These are phyloP conservation scores for Ogataea ganodermae DNA, from an alignment of 805 yeast species.

Conservation along the genomic window DNA sequence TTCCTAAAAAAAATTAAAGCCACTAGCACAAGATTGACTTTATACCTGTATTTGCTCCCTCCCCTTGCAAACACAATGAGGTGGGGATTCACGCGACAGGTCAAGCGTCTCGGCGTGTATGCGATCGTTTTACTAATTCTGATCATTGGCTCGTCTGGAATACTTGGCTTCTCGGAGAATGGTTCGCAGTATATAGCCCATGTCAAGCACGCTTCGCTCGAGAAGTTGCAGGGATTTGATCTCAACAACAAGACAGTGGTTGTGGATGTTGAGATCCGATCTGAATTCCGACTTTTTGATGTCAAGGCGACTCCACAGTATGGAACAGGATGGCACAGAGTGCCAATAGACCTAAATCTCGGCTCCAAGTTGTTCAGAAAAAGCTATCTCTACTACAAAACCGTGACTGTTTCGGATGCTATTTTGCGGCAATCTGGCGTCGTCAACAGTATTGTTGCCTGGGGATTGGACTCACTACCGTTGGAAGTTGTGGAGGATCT, in stretches of 20 bases:
- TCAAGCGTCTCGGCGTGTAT: slow-evolving; percentile 7
- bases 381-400: slow-evolving; percentile 19
- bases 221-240: not conserved
- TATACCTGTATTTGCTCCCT: not conserved
- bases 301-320: not conserved
- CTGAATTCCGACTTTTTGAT: slow-evolving; percentile 15
- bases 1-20: not conserved
- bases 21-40: not conserved
- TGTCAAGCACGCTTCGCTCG: not conserved
- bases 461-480: slow-evolving; percentile 11
- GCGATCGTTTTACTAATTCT: slow-evolving; percentile 1
- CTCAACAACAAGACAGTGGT: slow-evolving; percentile 13
- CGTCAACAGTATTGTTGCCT: slow-evolving; percentile 12
- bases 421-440: slow-evolving; percentile 17
- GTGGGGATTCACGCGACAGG: slow-evolving; percentile 19
- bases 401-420: slow-evolving; percentile 9
- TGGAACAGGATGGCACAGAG: slow-evolving; percentile 17
- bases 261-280: slow-evolving; percentile 20
- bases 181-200: not conserved
- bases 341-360: slow-evolving; percentile 28
- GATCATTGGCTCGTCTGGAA: not conserved
- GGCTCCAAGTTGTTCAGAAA: slow-evolving; percentile 13
- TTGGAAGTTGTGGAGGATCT: slow-evolving; percentile 8
- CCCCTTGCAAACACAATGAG: slow-evolving; percentile 1
- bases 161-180: not conserved